A percentile compares a stretch with the other conserved stretches of the same genome.
These are phyloP conservation scores for Hypocreales sp. DNA, from an alignment of 2,329 filamentous ascomycete genomes.

Conservation along the genomic window DNA sequence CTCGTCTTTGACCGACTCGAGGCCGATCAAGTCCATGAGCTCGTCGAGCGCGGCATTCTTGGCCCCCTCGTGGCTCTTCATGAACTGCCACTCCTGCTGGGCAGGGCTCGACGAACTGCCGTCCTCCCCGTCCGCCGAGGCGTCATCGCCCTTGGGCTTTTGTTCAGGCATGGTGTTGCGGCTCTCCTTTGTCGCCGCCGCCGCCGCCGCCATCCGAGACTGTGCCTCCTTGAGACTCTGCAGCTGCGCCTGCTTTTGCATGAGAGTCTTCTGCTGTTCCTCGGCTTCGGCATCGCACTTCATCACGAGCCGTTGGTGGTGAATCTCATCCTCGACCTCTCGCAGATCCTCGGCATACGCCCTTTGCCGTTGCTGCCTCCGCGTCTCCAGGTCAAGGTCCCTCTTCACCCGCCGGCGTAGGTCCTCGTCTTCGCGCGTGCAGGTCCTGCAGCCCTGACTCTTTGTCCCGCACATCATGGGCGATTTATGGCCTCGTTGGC, in stretches of 20 bases:
- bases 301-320: constrained; percentile 24
- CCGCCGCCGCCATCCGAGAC: constrained; percentile 4
- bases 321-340: constrained; percentile 37
- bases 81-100: constrained; percentile 41
- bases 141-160: neutral
- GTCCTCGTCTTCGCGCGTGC: constrained; percentile 31
- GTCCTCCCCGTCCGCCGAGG: too few relatives aligned
- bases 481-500: constrained; percentile 33
- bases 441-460: constrained; percentile 29
- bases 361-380: constrained; percentile 25
- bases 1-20: constrained; percentile 51
- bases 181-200: constrained; percentile 1
- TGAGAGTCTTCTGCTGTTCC: constrained; percentile 25
- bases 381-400: constrained; percentile 34
- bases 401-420: constrained; percentile 24
- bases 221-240: constrained; percentile 19
- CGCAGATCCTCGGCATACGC: constrained; percentile 28
- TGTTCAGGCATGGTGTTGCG: neutral
- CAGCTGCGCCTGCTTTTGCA: constrained; percentile 31
- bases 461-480: constrained; percentile 27
- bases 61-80: constrained; percentile 37
- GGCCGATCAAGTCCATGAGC: constrained; percentile 55
- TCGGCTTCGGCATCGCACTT: constrained; percentile 28
- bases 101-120: constrained; percentile 11
- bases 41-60: constrained; percentile 39